Evolutionary conservation across 1,139 yeast species (phyloP).

Genomic region (Hyphopichia buzzinii): DNA sequence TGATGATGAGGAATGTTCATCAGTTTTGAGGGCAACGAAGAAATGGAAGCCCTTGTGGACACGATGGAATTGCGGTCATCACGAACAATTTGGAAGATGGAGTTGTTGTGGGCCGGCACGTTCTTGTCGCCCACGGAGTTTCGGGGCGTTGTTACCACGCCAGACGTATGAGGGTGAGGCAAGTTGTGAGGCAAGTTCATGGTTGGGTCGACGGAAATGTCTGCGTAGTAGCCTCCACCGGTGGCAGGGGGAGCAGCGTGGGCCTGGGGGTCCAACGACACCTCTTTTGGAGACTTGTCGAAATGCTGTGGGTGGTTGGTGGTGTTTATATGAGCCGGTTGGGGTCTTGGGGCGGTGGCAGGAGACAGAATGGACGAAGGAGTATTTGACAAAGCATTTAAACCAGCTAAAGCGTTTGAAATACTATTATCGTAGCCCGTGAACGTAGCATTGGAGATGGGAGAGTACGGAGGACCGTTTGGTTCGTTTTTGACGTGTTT

Average conservation of each 20-base stretch:
- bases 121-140: constrained; percentile 25
- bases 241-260: constrained; percentile 28
- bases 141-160: constrained; percentile 30
- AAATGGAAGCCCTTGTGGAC: constrained; percentile 37
- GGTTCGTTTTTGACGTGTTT: constrained; percentile 14
- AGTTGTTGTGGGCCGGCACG: constrained; percentile 31
- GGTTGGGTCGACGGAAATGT: constrained; percentile 46
- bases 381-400: constrained; percentile 42
- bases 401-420: constrained; percentile 46
- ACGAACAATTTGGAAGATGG: constrained; percentile 43
- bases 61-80: constrained; percentile 40
- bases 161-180: constrained; percentile 33
- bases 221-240: constrained; percentile 50
- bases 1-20: constrained; percentile 53
- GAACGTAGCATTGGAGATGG: constrained; percentile 37
- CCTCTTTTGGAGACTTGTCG: constrained; percentile 30
- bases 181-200: constrained; percentile 49
- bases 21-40: constrained; percentile 46
- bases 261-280: constrained; percentile 35
- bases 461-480: constrained; percentile 28
- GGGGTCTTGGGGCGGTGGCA: constrained; percentile 15
- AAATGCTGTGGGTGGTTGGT: constrained; percentile 14
- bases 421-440: constrained; percentile 46
- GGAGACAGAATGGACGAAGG: constrained; percentile 37
- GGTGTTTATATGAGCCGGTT: constrained; percentile 11